These are phyloP conservation scores for Anisodus tanguticus DNA, from an alignment of 257 asterid genomes.

Conservation along the genomic window DNA sequence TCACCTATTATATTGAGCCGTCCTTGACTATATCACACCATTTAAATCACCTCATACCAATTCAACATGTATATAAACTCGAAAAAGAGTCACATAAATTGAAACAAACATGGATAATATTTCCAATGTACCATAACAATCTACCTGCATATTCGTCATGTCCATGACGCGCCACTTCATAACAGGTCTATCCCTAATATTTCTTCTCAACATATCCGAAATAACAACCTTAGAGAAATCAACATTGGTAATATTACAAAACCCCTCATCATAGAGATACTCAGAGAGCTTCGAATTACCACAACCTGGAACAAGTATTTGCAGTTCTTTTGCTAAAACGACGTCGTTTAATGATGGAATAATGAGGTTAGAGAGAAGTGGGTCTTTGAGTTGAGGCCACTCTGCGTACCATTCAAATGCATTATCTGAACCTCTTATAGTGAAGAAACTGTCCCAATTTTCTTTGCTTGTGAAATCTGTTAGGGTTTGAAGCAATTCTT, in stretches of 20 bases:
- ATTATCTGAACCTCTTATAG: constrained; percentile 70
- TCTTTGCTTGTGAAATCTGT: constrained; percentile 84
- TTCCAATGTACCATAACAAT: too few relatives aligned
- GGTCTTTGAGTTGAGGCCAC: constrained; percentile 67
- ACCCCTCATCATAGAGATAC: constrained; percentile 78
- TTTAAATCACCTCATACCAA: neutral
- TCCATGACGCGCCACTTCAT: constrained; percentile 99
- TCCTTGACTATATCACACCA: too few relatives aligned
- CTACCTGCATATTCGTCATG: constrained; percentile 88
- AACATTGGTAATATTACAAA: constrained; percentile 63
- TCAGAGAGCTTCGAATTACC: constrained; percentile 96
- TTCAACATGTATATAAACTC: too few relatives aligned
- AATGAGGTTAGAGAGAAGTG: constrained; percentile 50
- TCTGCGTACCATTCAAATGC: constrained; percentile 96
- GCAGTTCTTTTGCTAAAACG: constrained; percentile 36
- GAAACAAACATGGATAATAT: neutral
- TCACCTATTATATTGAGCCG: too few relatives aligned
- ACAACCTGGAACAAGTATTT: constrained; percentile 85
- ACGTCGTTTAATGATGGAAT: constrained; percentile 17
- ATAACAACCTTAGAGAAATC: constrained; percentile 95
- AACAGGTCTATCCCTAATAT: constrained; percentile 71
- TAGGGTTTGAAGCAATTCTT: constrained; percentile 68
- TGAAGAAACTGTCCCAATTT: constrained; percentile 91
- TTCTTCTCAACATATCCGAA: constrained; percentile 74
- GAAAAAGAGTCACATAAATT: too few relatives aligned